Evolutionary conservation across 2,329 filamentous ascomycete species (phyloP).

Genomic region (Colletotrichum truncatum): DNA sequence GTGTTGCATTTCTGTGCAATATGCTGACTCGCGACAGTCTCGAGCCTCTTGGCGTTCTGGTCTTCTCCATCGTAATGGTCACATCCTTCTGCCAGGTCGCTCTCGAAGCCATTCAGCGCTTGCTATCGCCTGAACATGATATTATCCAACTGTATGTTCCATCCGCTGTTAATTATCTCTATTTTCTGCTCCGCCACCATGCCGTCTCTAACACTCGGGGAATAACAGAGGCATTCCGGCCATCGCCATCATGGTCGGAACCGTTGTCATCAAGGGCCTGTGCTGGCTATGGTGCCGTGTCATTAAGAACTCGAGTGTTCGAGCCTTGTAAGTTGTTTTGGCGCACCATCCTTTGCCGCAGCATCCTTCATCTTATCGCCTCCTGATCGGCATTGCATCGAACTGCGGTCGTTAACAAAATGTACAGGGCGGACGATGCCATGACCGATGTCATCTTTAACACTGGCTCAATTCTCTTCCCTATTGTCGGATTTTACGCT

Average conservation of each 20-base stretch:
- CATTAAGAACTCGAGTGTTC: conserved; percentile 86
- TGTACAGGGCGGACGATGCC: conserved; percentile 56
- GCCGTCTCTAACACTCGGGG: conserved; percentile 8
- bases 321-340: conserved; percentile 67
- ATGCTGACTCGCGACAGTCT: conserved; percentile 54
- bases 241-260: conserved; percentile 81
- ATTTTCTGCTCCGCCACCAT: neutral
- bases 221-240: conserved; percentile 68
- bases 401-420: conserved; percentile 32
- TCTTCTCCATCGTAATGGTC: conserved; percentile 89
- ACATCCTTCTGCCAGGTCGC: conserved; percentile 84
- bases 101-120: conserved; percentile 73
- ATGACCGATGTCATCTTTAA: conserved; percentile 90
- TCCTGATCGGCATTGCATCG: conserved; percentile 34
- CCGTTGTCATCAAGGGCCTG: conserved; percentile 81
- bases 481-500: conserved; percentile 80
- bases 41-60: conserved; percentile 81
- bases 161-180: neutral
- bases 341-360: conserved; percentile 5
- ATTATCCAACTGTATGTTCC: conserved; percentile 71
- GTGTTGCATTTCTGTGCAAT: neutral
- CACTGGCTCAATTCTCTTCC: conserved; percentile 87
- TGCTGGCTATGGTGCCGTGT: conserved; percentile 91
- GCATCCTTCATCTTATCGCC: neutral
- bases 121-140: conserved; percentile 68